A percentile compares a stretch with the other conserved stretches of the same genome.
These are phyloP conservation scores for Tylopilus vinaceipallidus DNA, from an alignment of 768 basidiomycete genomes.

Conservation along the genomic window DNA sequence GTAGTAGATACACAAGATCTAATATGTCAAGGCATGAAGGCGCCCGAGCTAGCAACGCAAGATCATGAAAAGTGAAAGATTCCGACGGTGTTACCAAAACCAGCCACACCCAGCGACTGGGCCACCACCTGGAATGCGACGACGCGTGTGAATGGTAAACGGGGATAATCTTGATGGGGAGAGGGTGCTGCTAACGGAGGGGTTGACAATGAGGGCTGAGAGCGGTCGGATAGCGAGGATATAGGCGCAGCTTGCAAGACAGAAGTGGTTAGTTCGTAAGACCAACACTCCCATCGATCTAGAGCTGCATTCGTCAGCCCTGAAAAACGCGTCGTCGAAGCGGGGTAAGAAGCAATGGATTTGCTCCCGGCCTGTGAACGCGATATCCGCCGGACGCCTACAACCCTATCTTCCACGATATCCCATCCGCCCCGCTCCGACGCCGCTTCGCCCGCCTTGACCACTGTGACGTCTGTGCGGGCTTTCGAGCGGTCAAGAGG, in stretches of 20 bases:
- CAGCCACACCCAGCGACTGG: slow-evolving; percentile 56
- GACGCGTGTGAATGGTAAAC: slow-evolving; percentile 80
- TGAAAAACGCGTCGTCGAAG: slow-evolving; percentile 12
- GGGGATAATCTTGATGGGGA: slow-evolving; percentile 37
- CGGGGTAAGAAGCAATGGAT: slow-evolving; percentile 11
- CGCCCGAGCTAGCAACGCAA: background rate
- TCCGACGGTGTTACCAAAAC: slow-evolving; percentile 70
- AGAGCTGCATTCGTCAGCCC: slow-evolving; percentile 65
- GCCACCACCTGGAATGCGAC: slow-evolving; percentile 53
- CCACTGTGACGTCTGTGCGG: slow-evolving; percentile 51
- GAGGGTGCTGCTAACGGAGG: background rate
- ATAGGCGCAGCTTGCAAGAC: slow-evolving; percentile 51
- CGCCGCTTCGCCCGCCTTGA: slow-evolving; percentile 51
- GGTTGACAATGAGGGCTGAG: slow-evolving; percentile 1
- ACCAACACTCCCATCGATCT: slow-evolving; percentile 85
- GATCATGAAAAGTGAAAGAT: slow-evolving; percentile 26
- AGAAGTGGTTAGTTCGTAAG: slow-evolving; percentile 57
- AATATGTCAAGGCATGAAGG: background rate
- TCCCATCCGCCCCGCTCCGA: slow-evolving; percentile 84
- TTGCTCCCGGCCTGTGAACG: slow-evolving; percentile 39
- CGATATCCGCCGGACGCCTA: slow-evolving; percentile 71
- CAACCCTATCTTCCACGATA: slow-evolving; percentile 47
- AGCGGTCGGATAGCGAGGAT: slow-evolving; percentile 40
- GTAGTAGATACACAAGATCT: slow-evolving; percentile 19
- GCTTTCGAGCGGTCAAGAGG: slow-evolving; percentile 36